These are phyloP conservation scores for Pterocarpus macrocarpus DNA, from an alignment of 306 rosid genomes.

Conservation along the genomic window DNA sequence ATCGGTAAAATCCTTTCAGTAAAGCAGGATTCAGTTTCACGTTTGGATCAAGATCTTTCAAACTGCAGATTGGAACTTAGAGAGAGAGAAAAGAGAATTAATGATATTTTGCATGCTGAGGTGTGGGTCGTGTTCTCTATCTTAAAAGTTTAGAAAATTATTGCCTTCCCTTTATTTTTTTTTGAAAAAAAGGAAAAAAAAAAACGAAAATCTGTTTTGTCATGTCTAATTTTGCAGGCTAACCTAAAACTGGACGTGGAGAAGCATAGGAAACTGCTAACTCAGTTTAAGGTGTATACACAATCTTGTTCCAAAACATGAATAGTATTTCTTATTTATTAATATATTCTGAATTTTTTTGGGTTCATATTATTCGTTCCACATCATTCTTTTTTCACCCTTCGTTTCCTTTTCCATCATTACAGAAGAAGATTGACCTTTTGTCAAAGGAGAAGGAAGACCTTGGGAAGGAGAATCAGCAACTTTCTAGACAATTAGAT, in stretches of 20 bases:
- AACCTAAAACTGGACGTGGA: constrained; percentile 72
- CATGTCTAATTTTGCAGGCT: constrained; percentile 61
- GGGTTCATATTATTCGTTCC: neutral
- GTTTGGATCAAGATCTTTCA: constrained; percentile 74
- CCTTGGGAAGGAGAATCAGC: constrained; percentile 70
- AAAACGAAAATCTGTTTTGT: constrained; percentile 5
- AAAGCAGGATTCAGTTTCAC: constrained; percentile 63
- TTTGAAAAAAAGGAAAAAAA: no score
- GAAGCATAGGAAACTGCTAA: constrained; percentile 60
- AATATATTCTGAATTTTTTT: neutral
- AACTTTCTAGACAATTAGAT: constrained; percentile 80
- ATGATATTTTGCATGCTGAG: constrained; percentile 67
- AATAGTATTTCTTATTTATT: neutral
- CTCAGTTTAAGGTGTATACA: constrained; percentile 68
- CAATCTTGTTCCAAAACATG: constrained; percentile 11
- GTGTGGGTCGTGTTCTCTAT: constrained; percentile 49
- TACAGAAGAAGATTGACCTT: constrained; percentile 67
- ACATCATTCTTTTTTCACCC: neutral
- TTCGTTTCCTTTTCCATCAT: constrained; percentile 23
- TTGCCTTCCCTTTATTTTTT: neutral
- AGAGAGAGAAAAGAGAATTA: constrained; percentile 77
- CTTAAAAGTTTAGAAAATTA: neutral
- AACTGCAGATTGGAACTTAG: constrained; percentile 68
- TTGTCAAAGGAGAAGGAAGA: constrained; percentile 80
- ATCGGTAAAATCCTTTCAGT: constrained; percentile 60